These are phyloP conservation scores for Mycena indigotica DNA, from an alignment of 768 basidiomycete genomes.

Conservation along the genomic window DNA sequence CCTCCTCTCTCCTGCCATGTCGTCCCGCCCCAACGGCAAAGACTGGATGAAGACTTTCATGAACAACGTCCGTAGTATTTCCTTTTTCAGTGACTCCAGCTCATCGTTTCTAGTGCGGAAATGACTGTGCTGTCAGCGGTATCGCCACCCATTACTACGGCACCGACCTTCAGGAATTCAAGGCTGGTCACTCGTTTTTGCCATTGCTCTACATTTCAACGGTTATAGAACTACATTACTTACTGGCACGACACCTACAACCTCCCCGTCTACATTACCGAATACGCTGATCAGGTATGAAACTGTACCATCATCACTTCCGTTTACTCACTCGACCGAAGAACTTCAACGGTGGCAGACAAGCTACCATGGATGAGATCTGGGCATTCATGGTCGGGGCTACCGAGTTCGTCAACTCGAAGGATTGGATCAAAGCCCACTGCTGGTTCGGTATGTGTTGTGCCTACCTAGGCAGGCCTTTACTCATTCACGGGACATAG, in stretches of 20 bases:
- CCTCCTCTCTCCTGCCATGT: slow-evolving; percentile 68
- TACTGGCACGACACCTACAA: slow-evolving; percentile 40
- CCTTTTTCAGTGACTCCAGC: slow-evolving; percentile 49
- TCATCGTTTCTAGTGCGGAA: slow-evolving; percentile 32
- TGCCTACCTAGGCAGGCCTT: no score
- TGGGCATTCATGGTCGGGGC: slow-evolving; percentile 50
- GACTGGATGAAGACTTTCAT: slow-evolving; percentile 53
- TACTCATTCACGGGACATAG: background rate
- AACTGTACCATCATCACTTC: background rate
- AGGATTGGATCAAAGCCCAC: slow-evolving; percentile 43
- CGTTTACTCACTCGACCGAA: slow-evolving; percentile 27
- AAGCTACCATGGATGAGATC: slow-evolving; percentile 44
- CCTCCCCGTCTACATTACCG: slow-evolving; percentile 42
- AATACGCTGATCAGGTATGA: slow-evolving; percentile 68
- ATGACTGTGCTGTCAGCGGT: slow-evolving; percentile 54
- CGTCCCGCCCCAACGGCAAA: slow-evolving; percentile 58
- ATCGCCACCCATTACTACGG: slow-evolving; percentile 75
- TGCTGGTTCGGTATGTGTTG: slow-evolving; percentile 62
- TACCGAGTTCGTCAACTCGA: slow-evolving; percentile 48
- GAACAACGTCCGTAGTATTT: slow-evolving; percentile 24
- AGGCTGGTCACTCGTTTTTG: background rate
- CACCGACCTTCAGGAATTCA: slow-evolving; percentile 36
- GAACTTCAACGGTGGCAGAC: slow-evolving; percentile 55
- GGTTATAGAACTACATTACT: slow-evolving; percentile 5
- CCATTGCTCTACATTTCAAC: background rate